Evolutionary conservation across 1,139 yeast genomes (phyloP), one percentile per base, ranked within the genome.

Genomic region (Kodamaea arcana): DNA sequence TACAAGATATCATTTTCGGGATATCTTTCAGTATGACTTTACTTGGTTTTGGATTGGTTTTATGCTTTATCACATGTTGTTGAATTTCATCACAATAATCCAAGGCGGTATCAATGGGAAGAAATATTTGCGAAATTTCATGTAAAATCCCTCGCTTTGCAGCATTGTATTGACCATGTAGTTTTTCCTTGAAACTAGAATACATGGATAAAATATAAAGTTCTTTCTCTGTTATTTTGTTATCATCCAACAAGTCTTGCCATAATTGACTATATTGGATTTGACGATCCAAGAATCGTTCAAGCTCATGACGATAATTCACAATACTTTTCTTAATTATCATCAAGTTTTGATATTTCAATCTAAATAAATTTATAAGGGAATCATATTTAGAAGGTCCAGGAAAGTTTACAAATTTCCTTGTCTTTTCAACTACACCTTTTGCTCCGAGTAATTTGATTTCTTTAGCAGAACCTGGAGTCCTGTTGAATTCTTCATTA

Each of bases 121-220:
- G 38, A 33, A 24, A 40, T 32, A 25, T 35, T 27, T 17, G 32
- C 21, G 13, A 22, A 32, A 37, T 35, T 31, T 26, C 41, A 7
- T 26, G 25, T 35, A 42, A 24, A 8, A 35, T 25, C 11, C 33
- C 32, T 2, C 14, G 24, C 13, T 27, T 29, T 11, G 47, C 26
- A 27, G 12, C 16, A 16, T 23, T 22, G 16, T 22, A 13, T 15
- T 48, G 51, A 8, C 17, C 20, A 21, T 30, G 32, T 37, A 47
- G 41, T 33, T 52, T 55, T 8, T 44, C 48, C 9, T 37, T 32
- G 40, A 45, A 56, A 29, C 49, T 38, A 13, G 46, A 43, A 35
- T 50, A 52, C 36, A 52, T 47, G 13, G 51, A 44, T 11, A 40
- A 44, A 31, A 51, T 44, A 21, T 43, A 43, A 9, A 27, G 27